phyloP scores from a whole-genome alignment of 176 grass and related monocot species.

The Sorghum bicolor region Sorghum_bicolor_NCBIv3 NC_012874.2:5736001-5736500 shows the following conservation, averaged over 20 bases:
- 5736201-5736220: neutral
- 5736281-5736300: neutral
- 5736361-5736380: slow-evolving; percentile 31
- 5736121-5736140: neutral
- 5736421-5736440: neutral
- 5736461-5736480: slow-evolving; percentile 30
- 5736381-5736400: slow-evolving; percentile 42
- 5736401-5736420: slow-evolving; percentile 25
- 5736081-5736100: slow-evolving; percentile 35
- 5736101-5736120: slow-evolving; percentile 25
- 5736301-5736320: neutral
- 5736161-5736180: slow-evolving; percentile 16
- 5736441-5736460: neutral
- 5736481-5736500: slow-evolving; percentile 34
- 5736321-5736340: neutral
- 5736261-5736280: slow-evolving; percentile 65
- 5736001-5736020: neutral
- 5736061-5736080: slow-evolving; percentile 11
- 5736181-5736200: slow-evolving; percentile 36
- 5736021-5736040: slow-evolving; percentile 20
- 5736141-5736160: slow-evolving; percentile 1
- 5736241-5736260: slow-evolving; percentile 14
- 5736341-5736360: no score
- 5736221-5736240: slow-evolving; percentile 10
- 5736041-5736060: neutral